Conservation (phyloP, 164 flowering plant genomes). For the Malania oleifera region DNA sequence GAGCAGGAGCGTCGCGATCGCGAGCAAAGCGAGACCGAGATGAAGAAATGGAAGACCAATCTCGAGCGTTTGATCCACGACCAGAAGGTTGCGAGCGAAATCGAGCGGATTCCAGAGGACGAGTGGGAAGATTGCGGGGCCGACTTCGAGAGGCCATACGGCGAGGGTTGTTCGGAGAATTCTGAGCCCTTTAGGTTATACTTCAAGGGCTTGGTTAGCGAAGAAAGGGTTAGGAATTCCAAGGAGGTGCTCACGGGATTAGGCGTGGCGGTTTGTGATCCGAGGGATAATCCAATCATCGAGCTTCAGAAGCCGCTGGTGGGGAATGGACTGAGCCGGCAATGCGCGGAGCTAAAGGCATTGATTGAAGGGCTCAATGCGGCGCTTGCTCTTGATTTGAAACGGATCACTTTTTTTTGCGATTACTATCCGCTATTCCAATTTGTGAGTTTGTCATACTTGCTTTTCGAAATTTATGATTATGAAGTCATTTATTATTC, state of each 20-base stretch:
- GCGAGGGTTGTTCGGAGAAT: conserved; percentile 28
- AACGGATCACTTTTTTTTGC: conserved; percentile 33
- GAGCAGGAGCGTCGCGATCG: conserved; percentile 35
- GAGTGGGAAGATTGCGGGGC: conserved; percentile 52
- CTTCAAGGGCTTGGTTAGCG: conserved; percentile 63
- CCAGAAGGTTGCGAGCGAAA: conserved; percentile 37
- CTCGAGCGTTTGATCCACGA: conserved; percentile 52
- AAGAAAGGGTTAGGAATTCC: conserved; percentile 27
- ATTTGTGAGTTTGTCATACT: conserved; percentile 66
- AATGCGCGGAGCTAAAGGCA: too few relatives aligned
- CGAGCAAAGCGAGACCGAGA: conserved; percentile 24
- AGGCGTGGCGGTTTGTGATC: conserved; percentile 76
- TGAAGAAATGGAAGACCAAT: conserved; percentile 25
- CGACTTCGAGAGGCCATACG: conserved; percentile 39
- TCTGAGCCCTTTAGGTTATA: conserved; percentile 36
- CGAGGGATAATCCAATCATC: conserved; percentile 35
- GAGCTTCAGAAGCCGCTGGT: conserved; percentile 46
- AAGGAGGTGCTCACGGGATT: conserved; percentile 26
- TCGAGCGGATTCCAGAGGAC: conserved; percentile 35
- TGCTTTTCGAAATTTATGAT: too few relatives aligned
- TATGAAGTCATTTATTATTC: too few relatives aligned
- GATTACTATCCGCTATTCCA: conserved; percentile 44
- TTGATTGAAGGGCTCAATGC: conserved; percentile 62
- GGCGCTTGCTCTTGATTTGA: conserved; percentile 49
- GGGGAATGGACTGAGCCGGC: conserved; percentile 27